Percentiles rank a stretch among this genome's conserved stretches.
These are phyloP conservation scores for Quercus aquifolioides DNA, from an alignment of 306 rosid species.

Conservation along the genomic window DNA sequence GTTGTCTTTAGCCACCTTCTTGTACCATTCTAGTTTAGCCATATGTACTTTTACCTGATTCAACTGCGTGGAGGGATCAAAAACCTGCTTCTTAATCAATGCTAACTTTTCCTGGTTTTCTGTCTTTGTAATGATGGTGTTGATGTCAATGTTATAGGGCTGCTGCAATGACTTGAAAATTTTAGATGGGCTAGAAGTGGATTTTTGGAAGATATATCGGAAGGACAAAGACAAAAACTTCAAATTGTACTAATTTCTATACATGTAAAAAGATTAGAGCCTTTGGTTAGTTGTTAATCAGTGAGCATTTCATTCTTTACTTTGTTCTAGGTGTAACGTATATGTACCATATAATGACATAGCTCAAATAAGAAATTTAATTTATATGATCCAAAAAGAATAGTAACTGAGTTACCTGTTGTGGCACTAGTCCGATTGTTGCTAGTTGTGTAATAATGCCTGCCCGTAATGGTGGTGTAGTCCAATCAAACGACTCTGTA, in stretches of 20 bases:
- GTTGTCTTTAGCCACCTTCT: slow-evolving; percentile 14
- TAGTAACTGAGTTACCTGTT: slow-evolving; percentile 34
- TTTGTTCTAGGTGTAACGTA: neutral
- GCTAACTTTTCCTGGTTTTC: slow-evolving; percentile 10
- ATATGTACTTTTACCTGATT: slow-evolving; percentile 32
- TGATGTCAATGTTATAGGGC: neutral
- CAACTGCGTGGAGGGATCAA: slow-evolving; percentile 28
- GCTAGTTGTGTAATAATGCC: slow-evolving; percentile 34
- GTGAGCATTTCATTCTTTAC: neutral
- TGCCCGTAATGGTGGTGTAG: slow-evolving; percentile 17
- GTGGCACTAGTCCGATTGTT: slow-evolving; percentile 28
- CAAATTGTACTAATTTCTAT: neutral
- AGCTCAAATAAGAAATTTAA: neutral
- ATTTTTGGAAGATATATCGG: no score
- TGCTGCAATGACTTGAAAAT: slow-evolving; percentile 7
- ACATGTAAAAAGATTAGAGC: neutral
- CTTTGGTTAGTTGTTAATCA: neutral
- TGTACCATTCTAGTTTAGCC: slow-evolving; percentile 67
- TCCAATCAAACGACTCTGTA: neutral
- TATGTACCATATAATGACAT: neutral
- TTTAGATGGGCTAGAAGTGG: neutral
- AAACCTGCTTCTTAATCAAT: neutral
- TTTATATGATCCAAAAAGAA: neutral
- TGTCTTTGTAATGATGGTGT: neutral
- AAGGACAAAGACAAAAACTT: neutral